Evolutionary conservation across 371 early-diverging fungal genomes (phyloP), one percentile per base, ranked within the genome.

Genomic region (Actinomortierella ambigua): DNA sequence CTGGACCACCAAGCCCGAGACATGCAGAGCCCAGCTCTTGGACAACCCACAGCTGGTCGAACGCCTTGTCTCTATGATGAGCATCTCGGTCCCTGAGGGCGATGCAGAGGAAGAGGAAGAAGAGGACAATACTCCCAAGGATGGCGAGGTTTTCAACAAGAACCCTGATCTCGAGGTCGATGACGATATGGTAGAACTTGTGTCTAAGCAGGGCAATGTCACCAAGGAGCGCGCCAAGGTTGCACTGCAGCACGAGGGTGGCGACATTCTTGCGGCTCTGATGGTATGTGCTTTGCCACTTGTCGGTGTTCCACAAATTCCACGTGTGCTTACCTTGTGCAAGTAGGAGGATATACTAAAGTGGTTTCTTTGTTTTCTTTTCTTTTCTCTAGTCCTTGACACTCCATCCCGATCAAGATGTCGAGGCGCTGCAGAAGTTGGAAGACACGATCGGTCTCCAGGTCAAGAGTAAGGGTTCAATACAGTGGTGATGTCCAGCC

Each of bases 1-100:
- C 23, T 90, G 90, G 90, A 90, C 90, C 5, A 90, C 89, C 20
- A 79, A 82, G 6, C 79, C 85, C 0, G 86, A 85, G 42, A 80
- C 69, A 22, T 87, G 84, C 1, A 77, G 75, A 24, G 71, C 82
- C 41, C 83, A 89, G 54, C 77, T 90, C 11, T 53, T 63, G 20
- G 68, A 76, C n/a, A 81, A 81, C 15, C 82, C 79, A 0, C 77
- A 76, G 8, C 63, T 90, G 42, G 58, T 89, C 57, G 86, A 87
- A 20, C 86, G 89, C 49, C 77, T 88, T 59, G 87, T 85, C 26
- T 77, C 76, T 15, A 73, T 90, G 64, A 90, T 89, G 79, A 81
- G 84, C 34, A 82, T 88, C 20, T 80, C 79, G 49, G 77, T 75
- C 17, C 77, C 79, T 22, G 83, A 81, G 2, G 75, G 64, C 1